Evolutionary conservation across 495 filamentous ascomycete genomes (phyloP).

Genomic region (Mycothermus thermophilus): DNA sequence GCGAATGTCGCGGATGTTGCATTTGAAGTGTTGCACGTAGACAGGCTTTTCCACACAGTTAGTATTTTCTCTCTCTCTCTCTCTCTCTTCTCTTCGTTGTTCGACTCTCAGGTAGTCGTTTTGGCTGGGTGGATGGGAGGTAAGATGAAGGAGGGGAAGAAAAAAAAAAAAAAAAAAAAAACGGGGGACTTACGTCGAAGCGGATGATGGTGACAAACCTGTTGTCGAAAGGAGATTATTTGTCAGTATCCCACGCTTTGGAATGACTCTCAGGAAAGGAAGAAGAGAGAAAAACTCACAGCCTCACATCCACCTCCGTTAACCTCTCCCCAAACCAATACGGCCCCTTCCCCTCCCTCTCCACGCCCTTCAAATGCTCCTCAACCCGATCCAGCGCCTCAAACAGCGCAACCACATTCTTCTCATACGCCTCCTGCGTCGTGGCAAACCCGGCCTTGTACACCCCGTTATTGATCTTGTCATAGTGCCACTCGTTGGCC

Average conservation of each 20-base stretch:
- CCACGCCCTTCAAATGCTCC: constrained; percentile 29
- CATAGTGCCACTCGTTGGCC: constrained; percentile 52
- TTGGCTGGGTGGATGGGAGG: neutral
- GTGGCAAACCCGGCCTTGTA: constrained; percentile 58
- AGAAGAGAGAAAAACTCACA: constrained; percentile 20
- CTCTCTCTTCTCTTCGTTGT: no score
- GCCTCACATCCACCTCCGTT: constrained; percentile 54
- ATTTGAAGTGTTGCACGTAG: constrained; percentile 55
- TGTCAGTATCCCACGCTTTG: no score
- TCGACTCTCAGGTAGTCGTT: neutral
- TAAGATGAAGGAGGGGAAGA: neutral
- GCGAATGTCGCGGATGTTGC: constrained; percentile 57
- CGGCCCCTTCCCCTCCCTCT: constrained; percentile 34
- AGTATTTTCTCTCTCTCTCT: no score
- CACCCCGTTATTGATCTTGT: constrained; percentile 54
- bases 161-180: neutral
- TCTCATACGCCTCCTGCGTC: constrained; percentile 50
- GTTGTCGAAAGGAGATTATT: neutral
- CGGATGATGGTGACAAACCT: constrained; percentile 47
- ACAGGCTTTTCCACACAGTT: constrained; percentile 24
- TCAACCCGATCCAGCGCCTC: constrained; percentile 50
- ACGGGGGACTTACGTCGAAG: constrained; percentile 42
- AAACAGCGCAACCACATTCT: constrained; percentile 46
- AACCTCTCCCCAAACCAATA: constrained; percentile 51
- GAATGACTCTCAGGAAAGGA: no score